Conservation (phyloP, 495 filamentous ascomycete genomes). For the Sporormia fimetaria region DNA sequence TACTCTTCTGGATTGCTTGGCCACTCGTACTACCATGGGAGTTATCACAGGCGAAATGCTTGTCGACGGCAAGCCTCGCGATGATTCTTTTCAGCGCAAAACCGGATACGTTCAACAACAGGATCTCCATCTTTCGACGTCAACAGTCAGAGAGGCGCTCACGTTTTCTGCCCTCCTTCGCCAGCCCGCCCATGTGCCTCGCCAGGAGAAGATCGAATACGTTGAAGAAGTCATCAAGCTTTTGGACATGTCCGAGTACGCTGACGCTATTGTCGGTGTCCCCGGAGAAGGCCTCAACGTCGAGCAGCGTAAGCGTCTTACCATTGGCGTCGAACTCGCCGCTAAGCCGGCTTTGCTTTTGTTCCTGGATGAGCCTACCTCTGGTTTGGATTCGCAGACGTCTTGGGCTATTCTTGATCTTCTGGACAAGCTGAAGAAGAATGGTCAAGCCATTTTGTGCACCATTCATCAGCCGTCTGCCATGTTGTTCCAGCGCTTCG, state of each 20-base stretch:
- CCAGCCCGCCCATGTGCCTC: slow-evolving; percentile 59
- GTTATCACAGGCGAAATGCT: slow-evolving; percentile 78
- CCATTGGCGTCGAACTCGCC: slow-evolving; percentile 84
- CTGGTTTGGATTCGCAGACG: slow-evolving; percentile 73
- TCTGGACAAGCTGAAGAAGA: slow-evolving; percentile 69
- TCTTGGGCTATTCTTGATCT: slow-evolving; percentile 75
- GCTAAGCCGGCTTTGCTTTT: slow-evolving; percentile 82
- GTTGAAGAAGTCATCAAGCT: slow-evolving; percentile 87
- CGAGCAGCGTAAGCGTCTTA: slow-evolving; percentile 79
- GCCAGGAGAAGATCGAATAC: slow-evolving; percentile 68
- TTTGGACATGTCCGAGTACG: slow-evolving; percentile 77
- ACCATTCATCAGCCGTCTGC: slow-evolving; percentile 91
- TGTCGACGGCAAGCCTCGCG: slow-evolving; percentile 63
- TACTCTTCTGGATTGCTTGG: slow-evolving; percentile 60
- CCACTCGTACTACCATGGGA: slow-evolving; percentile 73
- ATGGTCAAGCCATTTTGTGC: slow-evolving; percentile 77
- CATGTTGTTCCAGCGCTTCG: slow-evolving; percentile 84
- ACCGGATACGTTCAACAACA: slow-evolving; percentile 95
- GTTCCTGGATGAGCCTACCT: slow-evolving; percentile 85
- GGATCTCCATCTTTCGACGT: slow-evolving; percentile 78
- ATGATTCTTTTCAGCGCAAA: slow-evolving; percentile 80
- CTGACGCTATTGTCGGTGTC: slow-evolving; percentile 78
- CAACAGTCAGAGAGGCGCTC: slow-evolving; percentile 78
- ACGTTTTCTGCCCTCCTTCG: slow-evolving; percentile 74
- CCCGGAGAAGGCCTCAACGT: slow-evolving; percentile 86